Percentiles rank a stretch among this genome's conserved stretches.
These are phyloP conservation scores for Vaccinium macrocarpon DNA, from an alignment of 148 eudicot genomes.

Conservation along the genomic window DNA sequence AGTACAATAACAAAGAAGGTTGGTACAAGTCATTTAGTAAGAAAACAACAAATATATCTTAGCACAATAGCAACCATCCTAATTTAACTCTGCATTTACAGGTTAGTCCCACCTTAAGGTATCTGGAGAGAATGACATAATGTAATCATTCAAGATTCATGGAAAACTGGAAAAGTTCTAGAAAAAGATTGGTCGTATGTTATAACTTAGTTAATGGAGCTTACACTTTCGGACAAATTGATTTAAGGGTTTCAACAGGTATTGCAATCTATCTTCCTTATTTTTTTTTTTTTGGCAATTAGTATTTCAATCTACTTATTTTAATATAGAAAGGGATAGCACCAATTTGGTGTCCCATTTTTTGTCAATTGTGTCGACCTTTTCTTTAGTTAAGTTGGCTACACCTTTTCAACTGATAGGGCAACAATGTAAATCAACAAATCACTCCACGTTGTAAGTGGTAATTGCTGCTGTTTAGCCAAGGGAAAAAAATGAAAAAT, in stretches of 20 bases:
- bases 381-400: too few species aligned
- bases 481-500: too few species aligned
- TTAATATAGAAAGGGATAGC: too few species aligned
- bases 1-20: neutral
- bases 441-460: neutral
- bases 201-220: neutral
- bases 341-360: too few species aligned
- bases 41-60: neutral
- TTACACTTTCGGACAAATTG: neutral
- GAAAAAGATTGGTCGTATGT: too few species aligned
- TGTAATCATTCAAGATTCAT: neutral
- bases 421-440: neutral
- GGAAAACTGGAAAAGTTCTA: too few species aligned
- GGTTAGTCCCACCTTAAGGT: neutral
- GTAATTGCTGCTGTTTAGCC: too few species aligned
- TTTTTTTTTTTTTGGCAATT: too few species aligned
- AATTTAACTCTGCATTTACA: neutral
- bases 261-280: too few species aligned
- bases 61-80: neutral
- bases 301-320: too few species aligned
- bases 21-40: neutral
- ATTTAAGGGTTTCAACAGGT: neutral
- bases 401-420: too few species aligned
- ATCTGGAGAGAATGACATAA: neutral
- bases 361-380: too few species aligned